Base-by-base conservation (phyloP, 345 rosid species). In the Syzygium aromaticum region DNA sequence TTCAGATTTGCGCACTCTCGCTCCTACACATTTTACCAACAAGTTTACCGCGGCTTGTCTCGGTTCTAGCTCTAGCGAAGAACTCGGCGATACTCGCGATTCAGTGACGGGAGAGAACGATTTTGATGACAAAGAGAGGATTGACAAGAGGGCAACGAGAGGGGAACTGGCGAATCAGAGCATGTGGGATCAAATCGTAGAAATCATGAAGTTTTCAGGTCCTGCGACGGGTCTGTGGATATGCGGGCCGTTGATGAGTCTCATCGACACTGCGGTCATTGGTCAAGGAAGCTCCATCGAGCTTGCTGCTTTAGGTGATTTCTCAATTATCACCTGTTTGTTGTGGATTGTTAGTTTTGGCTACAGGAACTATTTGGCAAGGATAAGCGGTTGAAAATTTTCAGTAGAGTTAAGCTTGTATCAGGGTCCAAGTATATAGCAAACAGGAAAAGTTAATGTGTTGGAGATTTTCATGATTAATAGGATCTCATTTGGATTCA, bases 201-300 rank as follows among this genome's bases (percentile, higher is more conserved):
- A 93, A 87, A 88, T 93, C 84, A 73, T 89, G 52, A 53, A 83
- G 90, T 91, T 93, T 52, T 77, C 94, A 0, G 94, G 93, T 12
- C 95, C 94, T 4, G 94, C 93, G 22, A 90, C 92, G 8, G 91
- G 92, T 80, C 91, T 92, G 33, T 93, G 93, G 94, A 84, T 93
- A 23, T 91, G 94, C 87, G 93, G 91, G 25, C 93, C 93, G 12
- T 84, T 93, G 88, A 93, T 91, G 94, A 93, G 94, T 84, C 92
- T 91, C 84, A 88, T 91, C 43, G 88, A 87, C 33, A 90, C 93
- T 9, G 93, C 90, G 3, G 90, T 93, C 49, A 88, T 93, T 27
- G 94, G 94, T 51, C 93, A 91, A 85, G 89, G 90, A 25, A 93
- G 94, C 90, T 93, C 91, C 11, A 82, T 87, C 25, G 94, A 92